A percentile compares a stretch with the other conserved stretches of the same genome.
Evolutionary conservation across 768 basidiomycete genomes (phyloP).

Genomic region (Boletus pseudo-olivaceus): DNA sequence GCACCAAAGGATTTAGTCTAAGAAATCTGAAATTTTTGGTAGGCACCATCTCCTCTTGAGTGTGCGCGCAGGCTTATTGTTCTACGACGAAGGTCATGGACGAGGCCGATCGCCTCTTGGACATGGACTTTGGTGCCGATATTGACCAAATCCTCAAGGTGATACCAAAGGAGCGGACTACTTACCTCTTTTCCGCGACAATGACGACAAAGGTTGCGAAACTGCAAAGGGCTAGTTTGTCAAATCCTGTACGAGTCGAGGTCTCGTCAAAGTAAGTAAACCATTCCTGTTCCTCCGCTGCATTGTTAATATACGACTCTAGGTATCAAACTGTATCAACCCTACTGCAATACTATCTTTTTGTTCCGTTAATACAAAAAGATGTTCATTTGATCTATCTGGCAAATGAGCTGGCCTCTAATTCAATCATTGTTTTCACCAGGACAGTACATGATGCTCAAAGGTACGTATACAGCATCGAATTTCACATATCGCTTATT

Average conservation of each 20-base stretch:
- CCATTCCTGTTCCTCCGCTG: neutral
- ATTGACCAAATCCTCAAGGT: constrained; percentile 97
- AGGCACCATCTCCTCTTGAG: constrained; percentile 23
- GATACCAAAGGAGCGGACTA: constrained; percentile 90
- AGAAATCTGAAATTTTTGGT: constrained; percentile 86
- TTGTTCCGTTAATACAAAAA: constrained; percentile 88
- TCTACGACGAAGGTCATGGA: constrained; percentile 73
- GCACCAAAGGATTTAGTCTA: constrained; percentile 94
- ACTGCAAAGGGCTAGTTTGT: constrained; percentile 88
- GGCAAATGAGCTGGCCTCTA: constrained; percentile 83
- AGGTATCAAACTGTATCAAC: constrained; percentile 98
- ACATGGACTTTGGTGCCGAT: constrained; percentile 94
- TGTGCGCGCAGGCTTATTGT: neutral
- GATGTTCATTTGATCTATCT: constrained; percentile 89
- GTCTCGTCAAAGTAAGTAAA: constrained; percentile 81
- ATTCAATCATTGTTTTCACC: constrained; percentile 95
- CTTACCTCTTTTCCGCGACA: constrained; percentile 96
- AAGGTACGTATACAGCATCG: constrained; percentile 40
- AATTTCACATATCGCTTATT: neutral
- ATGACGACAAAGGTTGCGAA: constrained; percentile 99
- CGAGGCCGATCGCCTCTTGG: constrained; percentile 92
- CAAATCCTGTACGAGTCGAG: constrained; percentile 91
- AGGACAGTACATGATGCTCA: constrained; percentile 93
- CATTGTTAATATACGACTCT: neutral
- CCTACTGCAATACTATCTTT: constrained; percentile 91